Conservation (phyloP, 306 rosid genomes). For the Corylus avellana region DNA sequence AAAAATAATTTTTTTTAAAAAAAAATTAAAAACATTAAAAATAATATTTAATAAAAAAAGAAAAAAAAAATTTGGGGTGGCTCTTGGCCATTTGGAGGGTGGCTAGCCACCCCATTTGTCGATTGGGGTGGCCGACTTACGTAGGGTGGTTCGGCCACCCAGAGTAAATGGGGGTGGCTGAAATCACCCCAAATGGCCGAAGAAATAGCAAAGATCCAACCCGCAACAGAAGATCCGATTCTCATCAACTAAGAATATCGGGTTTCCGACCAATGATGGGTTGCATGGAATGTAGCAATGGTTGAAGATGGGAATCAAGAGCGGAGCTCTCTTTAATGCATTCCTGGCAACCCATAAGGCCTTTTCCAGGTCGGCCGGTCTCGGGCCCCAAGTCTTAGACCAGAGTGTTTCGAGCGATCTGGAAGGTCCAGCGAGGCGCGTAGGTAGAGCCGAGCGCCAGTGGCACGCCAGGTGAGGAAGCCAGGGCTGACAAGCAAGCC, state of each 20-base stretch:
- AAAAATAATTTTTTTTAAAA: too few species aligned
- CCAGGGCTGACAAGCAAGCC: conserved; percentile 88
- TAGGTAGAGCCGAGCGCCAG: conserved; percentile 79
- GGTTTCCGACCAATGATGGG: conserved; percentile 89
- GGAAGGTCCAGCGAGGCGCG: conserved; percentile 90
- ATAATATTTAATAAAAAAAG: too few species aligned
- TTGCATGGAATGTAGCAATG: conserved; percentile 98
- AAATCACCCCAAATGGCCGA: conserved; percentile 22
- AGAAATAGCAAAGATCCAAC: conserved; percentile 88
- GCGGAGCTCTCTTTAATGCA: conserved; percentile 92
- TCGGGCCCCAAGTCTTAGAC: conserved; percentile 88
- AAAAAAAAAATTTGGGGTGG: too few species aligned
- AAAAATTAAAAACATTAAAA: too few species aligned
- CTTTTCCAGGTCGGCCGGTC: conserved; percentile 82
- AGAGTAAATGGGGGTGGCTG: too few species aligned
- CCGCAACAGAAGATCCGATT: conserved; percentile 90
- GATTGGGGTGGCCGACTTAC: too few species aligned
- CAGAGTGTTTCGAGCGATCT: conserved; percentile 82
- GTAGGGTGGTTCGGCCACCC: too few species aligned
- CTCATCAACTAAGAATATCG: conserved; percentile 88
- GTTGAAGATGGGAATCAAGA: conserved; percentile 84
- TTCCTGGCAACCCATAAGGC: conserved; percentile 74
- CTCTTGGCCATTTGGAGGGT: too few species aligned
- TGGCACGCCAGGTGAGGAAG: conserved; percentile 90
- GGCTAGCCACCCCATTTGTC: too few species aligned